Evolutionary conservation across 495 filamentous ascomycete species (phyloP), one percentile per base, ranked within the genome.

Genomic region (Xylaria sp.): DNA sequence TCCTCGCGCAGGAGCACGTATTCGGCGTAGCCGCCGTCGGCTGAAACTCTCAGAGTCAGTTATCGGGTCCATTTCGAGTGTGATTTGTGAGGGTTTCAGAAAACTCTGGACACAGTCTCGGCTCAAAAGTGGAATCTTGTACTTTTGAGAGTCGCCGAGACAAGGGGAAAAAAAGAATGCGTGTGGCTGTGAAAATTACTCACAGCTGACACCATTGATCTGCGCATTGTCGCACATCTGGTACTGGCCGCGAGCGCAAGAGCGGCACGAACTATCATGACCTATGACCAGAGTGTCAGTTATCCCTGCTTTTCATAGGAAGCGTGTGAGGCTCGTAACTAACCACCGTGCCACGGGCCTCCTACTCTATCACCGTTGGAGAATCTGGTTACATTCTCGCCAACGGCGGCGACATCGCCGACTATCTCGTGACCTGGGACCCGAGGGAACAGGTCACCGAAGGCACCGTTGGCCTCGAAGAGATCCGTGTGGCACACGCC

Each of bases 1-100:
- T 93, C 90, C n/a, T 80, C 78, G 33, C 88, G 85, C 15, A 93
- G 80, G 24, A 84, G 76, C 72, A 84, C 85, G 80, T 92, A 93
- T 78, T 93, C 86, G 14, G 86, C 90, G 76, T 91, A 89, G 33
- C 88, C 88, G 33, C 88, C 87, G 37, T 84, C 78, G 67, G 76
- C n/a, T n/a, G n/a, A n/a, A n/a, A n/a, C n/a, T n/a, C n/a, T n/a
- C n/a, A n/a, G n/a, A n/a, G n/a, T n/a, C n/a, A n/a, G n/a, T n/a
- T n/a, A n/a, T n/a, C n/a, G n/a, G n/a, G n/a, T n/a, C n/a, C n/a
- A n/a, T n/a, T n/a, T n/a, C n/a, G n/a, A n/a, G n/a, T n/a, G n/a
- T n/a, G n/a, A n/a, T n/a, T n/a, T n/a, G n/a, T n/a, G n/a, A n/a
- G n/a, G n/a, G n/a, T n/a, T n/a, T n/a, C n/a, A n/a, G n/a, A n/a